phyloP scores from a whole-genome alignment of 225 moss, liverwort and hornwort genomes.

The Marchantia polymorpha region DNA sequence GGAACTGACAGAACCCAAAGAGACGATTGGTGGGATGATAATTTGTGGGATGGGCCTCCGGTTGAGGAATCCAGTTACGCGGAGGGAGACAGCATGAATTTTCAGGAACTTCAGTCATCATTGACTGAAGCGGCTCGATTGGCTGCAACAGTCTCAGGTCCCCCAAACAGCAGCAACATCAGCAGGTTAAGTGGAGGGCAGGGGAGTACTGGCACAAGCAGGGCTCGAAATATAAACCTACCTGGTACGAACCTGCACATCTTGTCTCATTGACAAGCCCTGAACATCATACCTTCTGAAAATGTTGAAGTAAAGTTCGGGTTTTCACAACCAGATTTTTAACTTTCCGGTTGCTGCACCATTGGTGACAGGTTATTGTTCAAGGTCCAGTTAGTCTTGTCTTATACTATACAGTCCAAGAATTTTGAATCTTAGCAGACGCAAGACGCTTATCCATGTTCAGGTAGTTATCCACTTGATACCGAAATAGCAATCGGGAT shows the following conservation, averaged over 20 bases:
- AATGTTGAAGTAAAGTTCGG: too few relatives aligned
- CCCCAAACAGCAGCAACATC: neutral
- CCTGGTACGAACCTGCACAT: conserved; percentile 1
- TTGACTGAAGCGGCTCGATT: conserved; percentile 72
- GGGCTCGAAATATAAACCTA: neutral
- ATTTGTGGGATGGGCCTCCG: conserved; percentile 51
- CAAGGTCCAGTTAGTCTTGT: too few relatives aligned
- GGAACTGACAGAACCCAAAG: conserved; percentile 34
- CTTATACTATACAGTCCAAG: too few relatives aligned
- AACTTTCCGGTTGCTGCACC: too few relatives aligned
- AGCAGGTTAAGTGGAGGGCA: conserved; percentile 4
- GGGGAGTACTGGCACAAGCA: neutral
- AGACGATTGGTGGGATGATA: conserved; percentile 74
- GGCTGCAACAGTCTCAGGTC: conserved; percentile 39
- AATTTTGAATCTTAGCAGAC: too few relatives aligned
- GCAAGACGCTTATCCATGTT: too few relatives aligned
- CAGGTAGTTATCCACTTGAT: too few relatives aligned
- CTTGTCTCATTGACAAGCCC: too few relatives aligned
- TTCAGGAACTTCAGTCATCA: conserved; percentile 66
- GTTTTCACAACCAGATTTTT: too few relatives aligned
- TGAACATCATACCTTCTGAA: too few relatives aligned
- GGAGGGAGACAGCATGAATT: conserved; percentile 54
- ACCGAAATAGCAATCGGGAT: too few relatives aligned
- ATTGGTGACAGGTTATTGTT: too few relatives aligned
- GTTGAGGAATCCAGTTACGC: conserved; percentile 31